Evolutionary conservation across 108 stramenopile species (phyloP).

Genomic region (Cylindrotheca closterium): DNA sequence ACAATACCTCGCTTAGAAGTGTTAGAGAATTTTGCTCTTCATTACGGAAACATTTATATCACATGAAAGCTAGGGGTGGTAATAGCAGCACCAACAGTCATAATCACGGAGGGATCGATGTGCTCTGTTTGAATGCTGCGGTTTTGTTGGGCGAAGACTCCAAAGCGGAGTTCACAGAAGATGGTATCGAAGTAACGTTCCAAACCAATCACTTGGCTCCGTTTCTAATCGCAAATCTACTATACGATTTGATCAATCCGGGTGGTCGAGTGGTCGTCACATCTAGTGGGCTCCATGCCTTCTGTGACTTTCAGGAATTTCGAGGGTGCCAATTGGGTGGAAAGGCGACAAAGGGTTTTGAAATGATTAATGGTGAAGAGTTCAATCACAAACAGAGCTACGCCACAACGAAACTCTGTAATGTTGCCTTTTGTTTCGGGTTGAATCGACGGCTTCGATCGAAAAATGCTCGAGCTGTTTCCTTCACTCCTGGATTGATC

Average conservation of each 20-base stretch:
- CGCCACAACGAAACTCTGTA: constrained; percentile 36
- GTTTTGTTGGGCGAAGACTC: constrained; percentile 29
- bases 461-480: constrained; percentile 18
- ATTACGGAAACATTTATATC: constrained; percentile 16
- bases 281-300: constrained; percentile 38
- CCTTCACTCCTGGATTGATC: constrained; percentile 44
- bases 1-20: constrained; percentile 29
- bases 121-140: constrained; percentile 68
- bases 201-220: constrained; percentile 68
- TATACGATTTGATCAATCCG: constrained; percentile 30
- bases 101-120: constrained; percentile 51
- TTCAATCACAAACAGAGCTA: constrained; percentile 36
- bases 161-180: constrained; percentile 26
- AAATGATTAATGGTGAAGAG: constrained; percentile 20
- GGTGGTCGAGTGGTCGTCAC: constrained; percentile 39
- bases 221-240: constrained; percentile 43
- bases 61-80: constrained; percentile 2
- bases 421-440: constrained; percentile 31
- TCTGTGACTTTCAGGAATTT: constrained; percentile 14
- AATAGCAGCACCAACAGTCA: no score
- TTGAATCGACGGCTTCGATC: constrained; percentile 18
- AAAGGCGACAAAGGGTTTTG: constrained; percentile 16
- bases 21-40: constrained; percentile 20
- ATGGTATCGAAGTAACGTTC: constrained; percentile 59
- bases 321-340: constrained; percentile 21